A percentile compares a stretch with the other conserved stretches of the same genome.
These are phyloP conservation scores for Fusarium duplospermum DNA, from an alignment of 2,329 filamentous ascomycete genomes.

Conservation along the genomic window DNA sequence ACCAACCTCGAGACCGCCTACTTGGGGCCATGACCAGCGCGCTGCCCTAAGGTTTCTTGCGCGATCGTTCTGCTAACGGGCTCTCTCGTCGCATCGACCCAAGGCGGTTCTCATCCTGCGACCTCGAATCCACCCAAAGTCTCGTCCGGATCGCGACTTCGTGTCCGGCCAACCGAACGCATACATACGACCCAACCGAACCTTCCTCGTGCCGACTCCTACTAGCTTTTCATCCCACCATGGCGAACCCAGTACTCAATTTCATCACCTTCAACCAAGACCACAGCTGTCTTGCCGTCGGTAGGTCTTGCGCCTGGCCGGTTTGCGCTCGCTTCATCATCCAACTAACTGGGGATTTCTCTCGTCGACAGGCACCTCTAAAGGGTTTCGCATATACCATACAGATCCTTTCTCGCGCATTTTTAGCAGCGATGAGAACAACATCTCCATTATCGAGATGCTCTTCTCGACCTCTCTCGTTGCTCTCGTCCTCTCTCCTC, in stretches of 20 bases:
- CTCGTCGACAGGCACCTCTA: slow-evolving; percentile 77
- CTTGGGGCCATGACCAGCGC: slow-evolving; percentile 20
- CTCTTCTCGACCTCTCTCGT: slow-evolving; percentile 98
- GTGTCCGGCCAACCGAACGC: background rate
- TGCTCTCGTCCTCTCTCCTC: slow-evolving; percentile 89
- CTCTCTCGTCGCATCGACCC: slow-evolving; percentile 7
- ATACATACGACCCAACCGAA: background rate
- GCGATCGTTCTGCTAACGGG: slow-evolving; percentile 2
- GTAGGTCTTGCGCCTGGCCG: slow-evolving; percentile 61
- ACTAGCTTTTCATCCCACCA: slow-evolving; percentile 50
- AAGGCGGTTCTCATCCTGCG: background rate
- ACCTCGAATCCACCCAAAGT: background rate
- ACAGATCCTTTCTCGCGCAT: slow-evolving; percentile 96
- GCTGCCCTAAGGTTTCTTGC: slow-evolving; percentile 16
- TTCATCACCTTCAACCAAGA: slow-evolving; percentile 99
- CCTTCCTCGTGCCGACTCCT: background rate
- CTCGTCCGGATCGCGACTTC: background rate
- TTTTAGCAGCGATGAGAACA: slow-evolving; percentile 93
- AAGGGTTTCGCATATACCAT: slow-evolving; percentile 95
- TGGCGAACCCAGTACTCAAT: slow-evolving; percentile 83
- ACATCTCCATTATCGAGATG: slow-evolving; percentile 98
- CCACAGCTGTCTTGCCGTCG: slow-evolving; percentile 95
- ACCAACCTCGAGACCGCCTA: slow-evolving; percentile 14
- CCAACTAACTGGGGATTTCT: slow-evolving; percentile 15
- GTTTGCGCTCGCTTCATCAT: background rate